Conservation (phyloP, 805 yeast species). For the Metschnikowia arizonensis region DNA sequence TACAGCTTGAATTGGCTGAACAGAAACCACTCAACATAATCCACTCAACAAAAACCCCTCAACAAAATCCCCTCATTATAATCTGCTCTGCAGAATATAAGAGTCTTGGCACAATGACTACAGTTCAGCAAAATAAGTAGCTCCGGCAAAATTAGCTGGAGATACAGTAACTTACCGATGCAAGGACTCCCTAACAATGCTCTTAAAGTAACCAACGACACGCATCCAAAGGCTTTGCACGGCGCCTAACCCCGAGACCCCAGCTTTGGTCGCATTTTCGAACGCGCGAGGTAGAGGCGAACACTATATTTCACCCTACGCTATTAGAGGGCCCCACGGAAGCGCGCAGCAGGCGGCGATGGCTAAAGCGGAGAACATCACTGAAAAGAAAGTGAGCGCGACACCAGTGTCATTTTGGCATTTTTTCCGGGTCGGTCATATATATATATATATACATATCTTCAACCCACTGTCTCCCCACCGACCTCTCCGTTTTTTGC, state of each 20-base stretch:
- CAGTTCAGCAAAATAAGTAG: too few relatives aligned
- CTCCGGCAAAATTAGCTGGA: neutral
- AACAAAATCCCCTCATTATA: too few relatives aligned
- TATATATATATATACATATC: too few relatives aligned
- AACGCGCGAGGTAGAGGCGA: too few relatives aligned
- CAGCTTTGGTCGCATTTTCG: constrained; percentile 7
- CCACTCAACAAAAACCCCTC: too few relatives aligned
- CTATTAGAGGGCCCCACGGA: constrained; percentile 7
- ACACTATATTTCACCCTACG: too few relatives aligned
- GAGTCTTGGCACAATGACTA: too few relatives aligned
- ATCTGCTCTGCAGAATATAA: neutral
- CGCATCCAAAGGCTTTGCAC: neutral
- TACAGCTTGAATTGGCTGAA: too few relatives aligned
- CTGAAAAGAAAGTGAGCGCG: constrained; percentile 7
- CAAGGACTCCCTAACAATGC: neutral
- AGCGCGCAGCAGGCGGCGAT: constrained; percentile 3
- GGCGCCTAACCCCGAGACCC: constrained; percentile 5
- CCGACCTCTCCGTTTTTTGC: constrained; percentile 1
- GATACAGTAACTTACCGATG: neutral
- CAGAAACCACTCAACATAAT: too few relatives aligned
- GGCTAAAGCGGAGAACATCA: constrained; percentile 4
- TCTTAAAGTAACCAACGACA: neutral
- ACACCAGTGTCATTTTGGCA: constrained; percentile 5
- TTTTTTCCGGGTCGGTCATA: constrained; percentile 5
- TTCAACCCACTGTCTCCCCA: neutral